Evolutionary conservation across 345 rosid species (phyloP).

Genomic region (Populus euphratica): DNA sequence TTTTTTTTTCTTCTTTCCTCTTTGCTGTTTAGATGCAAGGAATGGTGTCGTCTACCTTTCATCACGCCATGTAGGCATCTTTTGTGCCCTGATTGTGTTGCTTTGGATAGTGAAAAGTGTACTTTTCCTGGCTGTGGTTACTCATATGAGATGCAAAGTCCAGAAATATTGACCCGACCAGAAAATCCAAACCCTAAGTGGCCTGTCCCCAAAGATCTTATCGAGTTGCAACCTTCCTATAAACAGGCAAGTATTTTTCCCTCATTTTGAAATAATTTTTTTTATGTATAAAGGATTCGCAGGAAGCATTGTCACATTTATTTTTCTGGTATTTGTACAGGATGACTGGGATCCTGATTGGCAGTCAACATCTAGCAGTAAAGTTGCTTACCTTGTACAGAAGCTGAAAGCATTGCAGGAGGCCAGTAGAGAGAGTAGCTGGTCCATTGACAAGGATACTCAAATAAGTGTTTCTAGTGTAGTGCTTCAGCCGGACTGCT

Average conservation of each 20-base stretch:
- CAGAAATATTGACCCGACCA: conserved; percentile 67
- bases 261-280: neutral
- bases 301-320: conserved; percentile 7
- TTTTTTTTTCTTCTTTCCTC: neutral
- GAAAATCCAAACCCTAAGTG: conserved; percentile 97
- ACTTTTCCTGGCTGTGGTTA: conserved; percentile 64
- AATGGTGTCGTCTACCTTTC: conserved; percentile 95
- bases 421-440: conserved; percentile 30
- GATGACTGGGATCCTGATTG: conserved; percentile 98
- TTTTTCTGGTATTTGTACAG: conserved; percentile 40
- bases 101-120: conserved; percentile 72
- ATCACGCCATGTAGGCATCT: conserved; percentile 94
- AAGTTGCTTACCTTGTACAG: conserved; percentile 72
- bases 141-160: conserved; percentile 85
- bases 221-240: conserved; percentile 94
- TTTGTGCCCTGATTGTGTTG: conserved; percentile 81
- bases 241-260: conserved; percentile 54
- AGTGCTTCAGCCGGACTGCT: conserved; percentile 20
- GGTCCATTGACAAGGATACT: conserved; percentile 22
- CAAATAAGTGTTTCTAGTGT: conserved; percentile 20
- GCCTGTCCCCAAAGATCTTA: conserved; percentile 97
- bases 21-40: conserved; percentile 60
- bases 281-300: neutral
- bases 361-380: conserved; percentile 95
- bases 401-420: conserved; percentile 65